phyloP scores from a whole-genome alignment of 495 filamentous ascomycete genomes.

The Tetracladium setigerum region DNA sequence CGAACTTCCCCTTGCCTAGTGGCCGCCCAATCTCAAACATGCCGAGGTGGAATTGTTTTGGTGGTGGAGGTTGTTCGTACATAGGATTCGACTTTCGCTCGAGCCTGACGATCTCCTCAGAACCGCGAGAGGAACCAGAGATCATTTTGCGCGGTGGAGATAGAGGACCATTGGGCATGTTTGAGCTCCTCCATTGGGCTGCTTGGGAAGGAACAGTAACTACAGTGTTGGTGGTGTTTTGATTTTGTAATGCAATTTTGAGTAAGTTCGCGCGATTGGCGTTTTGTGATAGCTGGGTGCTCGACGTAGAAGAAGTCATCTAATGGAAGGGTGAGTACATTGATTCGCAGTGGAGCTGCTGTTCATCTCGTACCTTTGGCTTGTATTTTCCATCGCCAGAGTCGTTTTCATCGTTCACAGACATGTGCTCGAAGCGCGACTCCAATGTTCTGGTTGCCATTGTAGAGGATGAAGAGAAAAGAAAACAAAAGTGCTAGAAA shows the following conservation, averaged over 20 bases:
- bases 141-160: conserved; percentile 28
- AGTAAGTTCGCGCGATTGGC: conserved; percentile 62
- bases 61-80: conserved; percentile 37
- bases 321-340: conserved; percentile 22
- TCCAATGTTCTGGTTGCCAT: conserved; percentile 55
- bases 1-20: conserved; percentile 95
- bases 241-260: conserved; percentile 76
- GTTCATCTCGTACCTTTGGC: conserved; percentile 65
- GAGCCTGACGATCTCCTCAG: conserved; percentile 37
- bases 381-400: conserved; percentile 41
- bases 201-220: conserved; percentile 61
- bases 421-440: conserved; percentile 72
- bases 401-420: conserved; percentile 77
- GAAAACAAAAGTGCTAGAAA: no score
- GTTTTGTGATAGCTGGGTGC: conserved; percentile 46
- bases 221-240: conserved; percentile 50
- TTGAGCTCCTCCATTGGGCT: conserved; percentile 45
- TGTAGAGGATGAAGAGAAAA: no score
- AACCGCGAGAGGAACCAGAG: conserved; percentile 34
- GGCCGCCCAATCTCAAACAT: conserved; percentile 99
- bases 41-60: conserved; percentile 82
- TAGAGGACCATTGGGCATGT: conserved; percentile 30
- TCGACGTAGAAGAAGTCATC: conserved; percentile 43
- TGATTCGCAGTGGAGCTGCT: background rate
- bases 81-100: conserved; percentile 23